These are phyloP conservation scores for Rhizoclosmatium globosum DNA, from an alignment of 192 early-diverging fungal genomes.

Conservation along the genomic window DNA sequence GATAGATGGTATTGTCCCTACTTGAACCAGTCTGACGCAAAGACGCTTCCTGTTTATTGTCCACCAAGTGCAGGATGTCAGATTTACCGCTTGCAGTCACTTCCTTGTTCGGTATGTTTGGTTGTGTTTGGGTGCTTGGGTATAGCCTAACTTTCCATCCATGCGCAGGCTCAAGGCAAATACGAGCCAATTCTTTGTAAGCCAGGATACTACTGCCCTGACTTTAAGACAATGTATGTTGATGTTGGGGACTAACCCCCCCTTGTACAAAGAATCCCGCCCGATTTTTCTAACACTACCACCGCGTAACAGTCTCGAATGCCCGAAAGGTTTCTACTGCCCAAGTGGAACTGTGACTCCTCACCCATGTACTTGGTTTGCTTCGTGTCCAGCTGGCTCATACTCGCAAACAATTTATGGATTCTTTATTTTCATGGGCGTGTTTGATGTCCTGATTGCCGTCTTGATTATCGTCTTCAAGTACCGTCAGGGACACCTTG, in stretches of 20 bases:
- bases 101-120: constrained; percentile 37
- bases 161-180: constrained; percentile 44
- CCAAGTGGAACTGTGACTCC: constrained; percentile 42
- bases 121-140: neutral
- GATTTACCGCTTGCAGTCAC: constrained; percentile 29
- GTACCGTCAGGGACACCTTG: constrained; percentile 27
- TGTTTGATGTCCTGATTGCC: constrained; percentile 35
- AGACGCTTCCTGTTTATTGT: constrained; percentile 44
- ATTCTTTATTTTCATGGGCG: constrained; percentile 30
- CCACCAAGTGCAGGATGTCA: constrained; percentile 43
- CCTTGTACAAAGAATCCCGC: neutral
- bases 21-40: constrained; percentile 31
- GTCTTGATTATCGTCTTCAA: constrained; percentile 44
- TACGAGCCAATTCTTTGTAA: constrained; percentile 52
- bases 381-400: constrained; percentile 30
- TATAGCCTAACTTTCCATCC: neutral
- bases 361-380: constrained; percentile 40
- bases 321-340: constrained; percentile 46
- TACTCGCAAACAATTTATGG: constrained; percentile 25
- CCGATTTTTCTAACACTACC: neutral
- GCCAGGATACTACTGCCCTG: constrained; percentile 53
- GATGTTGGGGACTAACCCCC: neutral
- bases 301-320: constrained; percentile 7
- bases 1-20: constrained; percentile 50
- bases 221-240: constrained; percentile 38